Evolutionary conservation across 441 rosid genomes (phyloP), one percentile per base, ranked within the genome.

Genomic region (Flueggea neowawraea): DNA sequence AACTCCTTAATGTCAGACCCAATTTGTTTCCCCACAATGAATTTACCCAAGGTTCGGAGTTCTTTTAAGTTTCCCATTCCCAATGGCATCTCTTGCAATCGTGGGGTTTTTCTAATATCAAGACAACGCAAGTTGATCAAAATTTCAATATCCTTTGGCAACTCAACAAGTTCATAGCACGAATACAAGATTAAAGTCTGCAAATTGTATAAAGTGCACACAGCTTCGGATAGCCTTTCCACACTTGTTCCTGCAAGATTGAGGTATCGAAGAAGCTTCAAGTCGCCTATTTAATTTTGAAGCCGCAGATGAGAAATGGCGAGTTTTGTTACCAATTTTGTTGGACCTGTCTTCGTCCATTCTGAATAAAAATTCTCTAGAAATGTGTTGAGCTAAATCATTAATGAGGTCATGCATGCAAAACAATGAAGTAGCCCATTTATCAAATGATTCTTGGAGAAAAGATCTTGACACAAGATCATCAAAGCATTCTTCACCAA

Each of bases 381-480:
- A 28, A 10, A 64, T 55, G 11, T 22, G 16, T 48, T 16, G 47
- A 12, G 68, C 68, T 16, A 64, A 17, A 33, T 64, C 61, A 57
- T 64, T 32, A 15, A 64, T 16, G 48, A 64, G 61, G 31, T 64
- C 68, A 31, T 64, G 68, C 68, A 64, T 64, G 3, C 15, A 22
- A 47, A 47, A 56, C 15, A 41, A 16, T 4, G 16, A 36, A 22
- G 1, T 2, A 22, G 1, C 2, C 28, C 28, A 22, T 22, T 22
- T 2, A 22, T 22, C 28, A 49, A 31, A 31, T 16, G 55, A 45
- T 16, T 15, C 31, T 32, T 64, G 68, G n/a, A 64, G 48, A 64
- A 64, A 56, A 14, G 68, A 64, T 55, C 61, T 55, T 47, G 68
- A 64, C 22, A 64, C 31, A 6, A 64, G 68, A 31, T 64, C 68